A percentile compares a stretch with the other conserved stretches of the same genome.
Conservation (phyloP, 352 stramenopile genomes). For the Pythium plurisporium region DNA sequence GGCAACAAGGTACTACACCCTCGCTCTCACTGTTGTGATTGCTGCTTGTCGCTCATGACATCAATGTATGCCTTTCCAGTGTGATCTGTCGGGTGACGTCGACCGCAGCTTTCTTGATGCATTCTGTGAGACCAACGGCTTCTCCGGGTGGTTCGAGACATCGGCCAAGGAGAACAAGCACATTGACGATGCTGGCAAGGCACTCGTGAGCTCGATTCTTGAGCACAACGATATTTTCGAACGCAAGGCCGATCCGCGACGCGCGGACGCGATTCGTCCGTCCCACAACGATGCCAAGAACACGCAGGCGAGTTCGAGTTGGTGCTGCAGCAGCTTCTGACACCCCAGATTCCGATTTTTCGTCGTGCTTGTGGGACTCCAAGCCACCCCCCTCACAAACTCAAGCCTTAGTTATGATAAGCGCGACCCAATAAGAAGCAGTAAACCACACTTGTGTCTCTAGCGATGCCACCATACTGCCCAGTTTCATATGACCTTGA, state of each 20-base stretch:
- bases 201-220: slow-evolving; percentile 73
- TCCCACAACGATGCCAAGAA: slow-evolving; percentile 41
- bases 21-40: too few species aligned
- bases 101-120: slow-evolving; percentile 76
- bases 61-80: slow-evolving; percentile 43
- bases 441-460: too few species aligned
- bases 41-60: too few species aligned
- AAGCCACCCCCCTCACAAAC: too few species aligned
- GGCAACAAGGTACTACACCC: slow-evolving; percentile 83
- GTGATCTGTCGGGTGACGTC: slow-evolving; percentile 78
- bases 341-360: neutral
- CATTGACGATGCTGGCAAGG: slow-evolving; percentile 86
- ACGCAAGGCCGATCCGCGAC: slow-evolving; percentile 66
- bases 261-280: slow-evolving; percentile 71
- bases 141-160: slow-evolving; percentile 91
- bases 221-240: slow-evolving; percentile 86
- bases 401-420: too few species aligned
- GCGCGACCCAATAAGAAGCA: too few species aligned
- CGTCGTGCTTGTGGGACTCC: too few species aligned
- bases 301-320: slow-evolving; percentile 43
- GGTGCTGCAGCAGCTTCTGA: slow-evolving; percentile 87
- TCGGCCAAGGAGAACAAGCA: slow-evolving; percentile 92
- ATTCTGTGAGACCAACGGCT: slow-evolving; percentile 89
- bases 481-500: too few species aligned
- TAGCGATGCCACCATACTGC: too few species aligned